Evolutionary conservation across 768 basidiomycete genomes (phyloP).

Genomic region (Suillus brevipes): DNA sequence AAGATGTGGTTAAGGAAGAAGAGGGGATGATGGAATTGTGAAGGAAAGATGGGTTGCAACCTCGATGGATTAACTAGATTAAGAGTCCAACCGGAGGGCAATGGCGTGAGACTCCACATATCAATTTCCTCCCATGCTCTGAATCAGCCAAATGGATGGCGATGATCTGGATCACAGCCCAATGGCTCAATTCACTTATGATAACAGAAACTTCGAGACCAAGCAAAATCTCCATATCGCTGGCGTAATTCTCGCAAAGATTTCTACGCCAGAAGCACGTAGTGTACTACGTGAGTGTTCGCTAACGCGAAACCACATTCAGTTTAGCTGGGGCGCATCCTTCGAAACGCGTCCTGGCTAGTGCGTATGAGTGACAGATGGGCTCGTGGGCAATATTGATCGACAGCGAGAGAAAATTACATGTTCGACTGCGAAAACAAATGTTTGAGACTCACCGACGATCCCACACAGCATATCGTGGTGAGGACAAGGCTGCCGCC

Average conservation of each 20-base stretch:
- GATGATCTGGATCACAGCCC: conserved; percentile 1
- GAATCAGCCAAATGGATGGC: conserved; percentile 4
- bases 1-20: conserved; percentile 35
- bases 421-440: conserved; percentile 11
- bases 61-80: conserved; percentile 28
- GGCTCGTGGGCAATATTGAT: conserved; percentile 9
- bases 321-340: neutral
- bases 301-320: neutral
- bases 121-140: conserved; percentile 17
- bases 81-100: conserved; percentile 11
- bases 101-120: conserved; percentile 22
- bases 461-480: conserved; percentile 9
- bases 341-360: neutral
- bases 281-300: neutral
- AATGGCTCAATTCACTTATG: conserved; percentile 5
- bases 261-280: neutral
- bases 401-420: conserved; percentile 17
- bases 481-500: conserved; percentile 8
- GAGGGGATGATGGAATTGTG: conserved; percentile 34
- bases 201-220: neutral
- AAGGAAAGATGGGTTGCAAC: conserved; percentile 29
- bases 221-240: neutral
- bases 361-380: conserved; percentile 1
- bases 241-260: neutral
- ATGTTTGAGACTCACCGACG: conserved; percentile 9